Evolutionary conservation across 768 basidiomycete species (phyloP), one percentile per base, ranked within the genome.

Genomic region (Lanmaoa pseudosensibilis): DNA sequence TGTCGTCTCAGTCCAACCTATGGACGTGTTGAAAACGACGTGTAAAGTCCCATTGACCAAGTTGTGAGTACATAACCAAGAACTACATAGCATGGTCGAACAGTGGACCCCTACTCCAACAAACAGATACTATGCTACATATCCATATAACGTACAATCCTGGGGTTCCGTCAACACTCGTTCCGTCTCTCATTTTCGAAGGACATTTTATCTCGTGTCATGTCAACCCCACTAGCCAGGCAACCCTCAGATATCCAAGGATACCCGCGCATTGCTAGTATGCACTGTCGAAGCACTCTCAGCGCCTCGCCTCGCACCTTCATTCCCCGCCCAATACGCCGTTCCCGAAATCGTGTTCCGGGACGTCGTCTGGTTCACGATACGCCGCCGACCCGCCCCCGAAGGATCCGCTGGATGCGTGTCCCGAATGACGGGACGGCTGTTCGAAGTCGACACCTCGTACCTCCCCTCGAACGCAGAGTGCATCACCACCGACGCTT

Each of bases 401-500:
- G 69, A 60, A 21, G 77, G 74, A 56, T 74, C 73, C 50, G 39
- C 57, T 0, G 60, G 62, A 9, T 21, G 47, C 3, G 33, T 18
- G 12, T 70, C 64, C 30, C 32, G 12, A 7, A 65, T 40, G 21
- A 46, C 41, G 2, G 62, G 36, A 1, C 39, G 43, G 0, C 23
- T 4, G 1, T 71, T 71, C 9, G 67, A 67, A 37, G 77, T 73
- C 37, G 44, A 15, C 25, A 76, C 57, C 7, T 58, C 59, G 58
- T 75, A 79, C 19, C 52, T 50, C 39, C 80, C 80, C 50, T 81
- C 78, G 50, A 65, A 81, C 16, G 75, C 67, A 4, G 63, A 49
- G 10, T 75, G 74, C 50, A 79, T 67, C 34, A 15, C 37, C 2
- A 72, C 67, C 10, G 25, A 43, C 7, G 66, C 74, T 0, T 50